Percentiles rank a stretch among this genome's conserved stretches.
Conservation (phyloP, 805 yeast species). For the Kazachstania psychrophila region DNA sequence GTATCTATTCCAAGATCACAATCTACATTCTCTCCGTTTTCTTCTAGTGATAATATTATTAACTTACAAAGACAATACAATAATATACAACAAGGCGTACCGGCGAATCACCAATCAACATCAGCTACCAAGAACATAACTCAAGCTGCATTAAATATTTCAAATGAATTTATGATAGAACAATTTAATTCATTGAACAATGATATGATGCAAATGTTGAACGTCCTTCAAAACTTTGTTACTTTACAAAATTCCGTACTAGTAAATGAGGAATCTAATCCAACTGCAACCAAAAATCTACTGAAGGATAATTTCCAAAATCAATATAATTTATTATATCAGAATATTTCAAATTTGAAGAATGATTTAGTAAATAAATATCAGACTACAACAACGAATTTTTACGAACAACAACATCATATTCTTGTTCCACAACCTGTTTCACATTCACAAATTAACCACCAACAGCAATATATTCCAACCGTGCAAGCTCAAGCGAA, state of each 20-base stretch:
- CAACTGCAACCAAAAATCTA: not conserved
- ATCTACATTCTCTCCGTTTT: constrained; percentile 1
- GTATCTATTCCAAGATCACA: constrained; percentile 1
- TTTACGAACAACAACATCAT: constrained; percentile 1
- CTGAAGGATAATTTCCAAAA: constrained; percentile 1
- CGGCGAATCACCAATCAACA: not conserved
- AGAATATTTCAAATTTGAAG: constrained; percentile 1
- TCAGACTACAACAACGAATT: not conserved
- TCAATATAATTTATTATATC: constrained; percentile 1
- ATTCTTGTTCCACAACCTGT: too few species aligned
- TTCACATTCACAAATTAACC: too few species aligned
- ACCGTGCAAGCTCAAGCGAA: constrained; percentile 4
- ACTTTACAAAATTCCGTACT: constrained; percentile 1
- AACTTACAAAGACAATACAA: constrained; percentile 1
- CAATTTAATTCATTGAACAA: not conserved
- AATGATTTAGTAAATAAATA: constrained; percentile 1
- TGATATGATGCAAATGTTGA: constrained; percentile 1
- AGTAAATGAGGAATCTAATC: not conserved
- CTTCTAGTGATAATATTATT: constrained; percentile 4
- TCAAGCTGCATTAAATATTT: not conserved
- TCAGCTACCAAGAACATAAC: not conserved
- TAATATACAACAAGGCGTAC: not conserved
- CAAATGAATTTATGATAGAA: constrained; percentile 1
- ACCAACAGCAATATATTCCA: not conserved
- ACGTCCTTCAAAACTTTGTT: constrained; percentile 1